These are phyloP conservation scores for Boletus sp. DNA, from an alignment of 768 basidiomycete genomes.

Conservation along the genomic window DNA sequence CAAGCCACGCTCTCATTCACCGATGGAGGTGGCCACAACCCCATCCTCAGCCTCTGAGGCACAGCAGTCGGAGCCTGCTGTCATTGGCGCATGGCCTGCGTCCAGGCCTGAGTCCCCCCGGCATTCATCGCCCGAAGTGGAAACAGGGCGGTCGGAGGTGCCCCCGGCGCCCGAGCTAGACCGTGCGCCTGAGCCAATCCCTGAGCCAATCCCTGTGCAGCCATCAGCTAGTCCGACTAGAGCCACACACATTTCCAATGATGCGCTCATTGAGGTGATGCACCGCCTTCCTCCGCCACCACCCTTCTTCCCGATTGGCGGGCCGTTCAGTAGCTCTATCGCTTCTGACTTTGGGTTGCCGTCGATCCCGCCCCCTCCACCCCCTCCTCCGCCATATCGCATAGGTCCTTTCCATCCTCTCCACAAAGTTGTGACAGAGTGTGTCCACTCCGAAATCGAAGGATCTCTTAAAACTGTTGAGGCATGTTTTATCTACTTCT, in stretches of 20 bases:
- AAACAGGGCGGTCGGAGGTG: slow-evolving; percentile 8
- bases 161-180: background rate
- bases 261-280: slow-evolving; percentile 12
- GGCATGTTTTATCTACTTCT: slow-evolving; percentile 4
- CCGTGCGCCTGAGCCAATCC: slow-evolving; percentile 4
- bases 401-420: slow-evolving; percentile 13
- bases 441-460: slow-evolving; percentile 22
- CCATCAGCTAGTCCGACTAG: slow-evolving; percentile 7
- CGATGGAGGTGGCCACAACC: slow-evolving; percentile 47
- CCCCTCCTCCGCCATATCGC: slow-evolving; percentile 5
- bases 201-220: slow-evolving; percentile 2
- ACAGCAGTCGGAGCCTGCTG: slow-evolving; percentile 32
- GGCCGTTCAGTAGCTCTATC: slow-evolving; percentile 21
- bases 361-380: slow-evolving; percentile 11
- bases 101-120: slow-evolving; percentile 36
- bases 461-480: slow-evolving; percentile 22
- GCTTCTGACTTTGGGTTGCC: slow-evolving; percentile 16
- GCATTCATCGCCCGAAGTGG: slow-evolving; percentile 14
- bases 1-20: slow-evolving; percentile 41
- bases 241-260: slow-evolving; percentile 11
- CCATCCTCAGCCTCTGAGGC: slow-evolving; percentile 22
- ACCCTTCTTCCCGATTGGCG: slow-evolving; percentile 15
- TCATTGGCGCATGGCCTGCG: slow-evolving; percentile 44
- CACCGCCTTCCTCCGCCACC: slow-evolving; percentile 18
- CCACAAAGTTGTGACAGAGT: slow-evolving; percentile 17